Conservation (phyloP, 225 moss, liverwort and hornwort genomes). For the Sphagnum tenellum region DNA sequence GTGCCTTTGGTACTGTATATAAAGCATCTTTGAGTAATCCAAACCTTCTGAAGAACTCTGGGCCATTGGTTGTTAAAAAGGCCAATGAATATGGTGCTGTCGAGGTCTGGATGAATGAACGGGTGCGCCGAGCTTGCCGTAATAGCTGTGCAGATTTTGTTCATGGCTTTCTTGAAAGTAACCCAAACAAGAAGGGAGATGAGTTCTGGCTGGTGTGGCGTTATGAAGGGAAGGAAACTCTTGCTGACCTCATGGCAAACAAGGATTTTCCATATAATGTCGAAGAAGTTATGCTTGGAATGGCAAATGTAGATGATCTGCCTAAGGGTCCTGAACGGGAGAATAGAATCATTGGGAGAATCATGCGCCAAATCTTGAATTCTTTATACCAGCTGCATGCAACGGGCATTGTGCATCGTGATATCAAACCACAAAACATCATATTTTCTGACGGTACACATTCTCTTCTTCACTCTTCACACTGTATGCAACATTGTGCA, state of each 20-base stretch:
- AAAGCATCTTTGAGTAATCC: constrained; percentile 58
- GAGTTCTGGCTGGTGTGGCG: constrained; percentile 97
- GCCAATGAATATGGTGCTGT: constrained; percentile 92
- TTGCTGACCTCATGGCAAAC: constrained; percentile 64
- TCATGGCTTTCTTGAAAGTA: constrained; percentile 71
- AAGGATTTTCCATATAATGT: constrained; percentile 93
- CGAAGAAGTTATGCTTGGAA: constrained; percentile 43
- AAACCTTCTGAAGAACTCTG: constrained; percentile 43
- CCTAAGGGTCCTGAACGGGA: constrained; percentile 82
- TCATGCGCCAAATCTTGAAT: constrained; percentile 76
- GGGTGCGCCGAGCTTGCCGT: constrained; percentile 88
- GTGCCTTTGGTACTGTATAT: constrained; percentile 95
- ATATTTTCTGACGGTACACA: constrained; percentile 79
- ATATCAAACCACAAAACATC: constrained; percentile 95
- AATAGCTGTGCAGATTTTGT: constrained; percentile 91
- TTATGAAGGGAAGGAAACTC: constrained; percentile 88
- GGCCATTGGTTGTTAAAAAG: constrained; percentile 82
- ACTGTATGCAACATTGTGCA: background rate
- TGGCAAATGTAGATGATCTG: constrained; percentile 39
- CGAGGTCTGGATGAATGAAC: constrained; percentile 99
- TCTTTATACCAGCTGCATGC: constrained; percentile 71
- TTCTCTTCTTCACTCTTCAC: background rate
- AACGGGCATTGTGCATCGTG: constrained; percentile 95
- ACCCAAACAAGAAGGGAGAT: constrained; percentile 57
- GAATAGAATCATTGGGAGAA: constrained; percentile 64